Evolutionary conservation across 2,329 filamentous ascomycete genomes (phyloP).

Genomic region (Endoconidiophora laricicola): DNA sequence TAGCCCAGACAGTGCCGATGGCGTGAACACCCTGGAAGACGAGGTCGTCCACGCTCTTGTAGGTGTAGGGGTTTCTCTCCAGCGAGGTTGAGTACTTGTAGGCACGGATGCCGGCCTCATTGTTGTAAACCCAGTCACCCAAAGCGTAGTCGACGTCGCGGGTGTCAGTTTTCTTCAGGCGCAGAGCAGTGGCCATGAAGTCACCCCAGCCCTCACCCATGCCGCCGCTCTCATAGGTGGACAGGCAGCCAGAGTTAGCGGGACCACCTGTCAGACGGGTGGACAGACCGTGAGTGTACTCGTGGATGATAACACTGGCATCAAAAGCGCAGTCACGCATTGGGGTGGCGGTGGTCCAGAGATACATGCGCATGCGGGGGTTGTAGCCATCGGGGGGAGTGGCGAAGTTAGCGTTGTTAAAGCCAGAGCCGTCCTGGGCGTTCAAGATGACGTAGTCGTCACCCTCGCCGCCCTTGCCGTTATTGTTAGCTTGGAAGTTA

Average conservation of each 20-base stretch:
- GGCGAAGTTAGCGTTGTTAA: slow-evolving; percentile 42
- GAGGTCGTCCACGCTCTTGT: slow-evolving; percentile 26
- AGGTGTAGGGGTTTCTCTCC: slow-evolving; percentile 33
- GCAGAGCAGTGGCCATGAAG: slow-evolving; percentile 35
- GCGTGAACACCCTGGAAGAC: slow-evolving; percentile 24
- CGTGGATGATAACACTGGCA: slow-evolving; percentile 42
- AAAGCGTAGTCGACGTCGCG: slow-evolving; percentile 29
- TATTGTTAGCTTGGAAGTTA: slow-evolving; percentile 43
- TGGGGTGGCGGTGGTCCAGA: slow-evolving; percentile 33
- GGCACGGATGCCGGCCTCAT: slow-evolving; percentile 28
- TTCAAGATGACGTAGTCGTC: slow-evolving; percentile 38
- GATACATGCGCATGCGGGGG: slow-evolving; percentile 41
- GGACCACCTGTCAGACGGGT: slow-evolving; percentile 43
- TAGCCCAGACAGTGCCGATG: slow-evolving; percentile 36
- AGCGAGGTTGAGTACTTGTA: slow-evolving; percentile 35
- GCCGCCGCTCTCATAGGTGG: slow-evolving; percentile 31
- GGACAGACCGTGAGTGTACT: slow-evolving; percentile 39
- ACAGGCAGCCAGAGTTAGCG: slow-evolving; percentile 32
- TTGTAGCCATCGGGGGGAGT: slow-evolving; percentile 34
- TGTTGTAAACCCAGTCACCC: slow-evolving; percentile 32
- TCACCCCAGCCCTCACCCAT: slow-evolving; percentile 45
- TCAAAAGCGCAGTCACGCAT: slow-evolving; percentile 40
- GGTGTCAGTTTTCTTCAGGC: slow-evolving; percentile 29
- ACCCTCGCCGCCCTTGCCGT: slow-evolving; percentile 32
- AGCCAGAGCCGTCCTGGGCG: slow-evolving; percentile 36